Evolutionary conservation across 345 rosid genomes (phyloP).

Genomic region (Acer saccharum): DNA sequence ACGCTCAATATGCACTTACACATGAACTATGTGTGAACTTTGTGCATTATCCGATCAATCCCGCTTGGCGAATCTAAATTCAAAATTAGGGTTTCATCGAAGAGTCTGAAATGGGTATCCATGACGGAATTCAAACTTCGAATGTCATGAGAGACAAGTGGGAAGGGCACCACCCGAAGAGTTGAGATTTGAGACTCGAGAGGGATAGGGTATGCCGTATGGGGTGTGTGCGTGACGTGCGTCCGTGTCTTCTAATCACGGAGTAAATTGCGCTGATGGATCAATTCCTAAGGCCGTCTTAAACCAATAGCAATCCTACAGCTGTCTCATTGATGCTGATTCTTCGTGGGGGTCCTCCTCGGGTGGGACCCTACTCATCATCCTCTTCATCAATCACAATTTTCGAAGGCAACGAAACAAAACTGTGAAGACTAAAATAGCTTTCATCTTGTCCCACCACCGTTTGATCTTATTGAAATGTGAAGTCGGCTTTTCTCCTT

Average conservation of each 20-base stretch:
- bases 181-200: background rate
- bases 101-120: too few relatives aligned
- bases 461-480: background rate
- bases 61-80: too few relatives aligned
- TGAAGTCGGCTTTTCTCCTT: constrained; percentile 10
- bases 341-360: background rate
- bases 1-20: too few relatives aligned
- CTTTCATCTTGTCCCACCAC: constrained; percentile 12
- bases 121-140: too few relatives aligned
- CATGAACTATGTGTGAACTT: too few relatives aligned
- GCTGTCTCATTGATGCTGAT: constrained; percentile 26
- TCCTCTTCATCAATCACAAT: background rate
- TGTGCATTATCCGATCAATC: too few relatives aligned
- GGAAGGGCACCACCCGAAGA: too few relatives aligned
- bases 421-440: background rate
- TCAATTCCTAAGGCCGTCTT: too few relatives aligned
- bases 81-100: too few relatives aligned
- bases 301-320: constrained; percentile 24
- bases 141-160: too few relatives aligned
- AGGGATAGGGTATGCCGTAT: background rate
- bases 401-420: background rate
- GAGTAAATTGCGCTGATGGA: constrained; percentile 35
- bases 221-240: background rate
- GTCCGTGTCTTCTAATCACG: constrained; percentile 20
- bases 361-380: too few relatives aligned